Percentiles rank a stretch among this genome's conserved stretches.
These are phyloP conservation scores for Spatholobus suberectus DNA, from an alignment of 306 rosid genomes.

Conservation along the genomic window DNA sequence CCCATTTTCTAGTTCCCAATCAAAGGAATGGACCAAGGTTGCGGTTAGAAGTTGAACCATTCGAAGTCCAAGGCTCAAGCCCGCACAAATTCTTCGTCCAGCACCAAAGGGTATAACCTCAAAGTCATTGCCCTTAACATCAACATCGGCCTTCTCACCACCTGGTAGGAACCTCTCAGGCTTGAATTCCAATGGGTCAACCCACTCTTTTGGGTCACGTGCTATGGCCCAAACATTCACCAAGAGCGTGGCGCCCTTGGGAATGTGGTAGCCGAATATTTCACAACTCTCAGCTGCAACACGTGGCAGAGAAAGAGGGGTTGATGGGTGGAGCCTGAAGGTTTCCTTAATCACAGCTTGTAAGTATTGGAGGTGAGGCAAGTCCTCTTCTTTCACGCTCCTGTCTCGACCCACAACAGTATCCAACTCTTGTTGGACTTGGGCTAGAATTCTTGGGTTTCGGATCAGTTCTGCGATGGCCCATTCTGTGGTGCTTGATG, in stretches of 20 bases:
- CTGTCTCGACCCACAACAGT: conserved; percentile 64
- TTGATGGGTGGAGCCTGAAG: conserved; percentile 86
- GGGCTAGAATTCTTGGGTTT: conserved; percentile 57
- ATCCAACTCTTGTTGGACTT: conserved; percentile 72
- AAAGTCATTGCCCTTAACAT: conserved; percentile 71
- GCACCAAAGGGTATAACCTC: conserved; percentile 91
- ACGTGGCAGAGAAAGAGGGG: conserved; percentile 86
- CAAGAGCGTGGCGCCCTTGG: conserved; percentile 74
- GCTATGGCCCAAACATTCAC: conserved; percentile 88
- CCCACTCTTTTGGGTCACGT: conserved; percentile 78
- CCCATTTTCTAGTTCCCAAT: conserved; percentile 65
- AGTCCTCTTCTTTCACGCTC: conserved; percentile 57
- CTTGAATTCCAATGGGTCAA: conserved; percentile 58
- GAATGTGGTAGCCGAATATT: conserved; percentile 68
- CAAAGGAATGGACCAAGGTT: conserved; percentile 64
- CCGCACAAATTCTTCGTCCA: conserved; percentile 84
- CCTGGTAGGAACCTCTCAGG: conserved; percentile 78
- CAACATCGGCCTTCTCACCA: conserved; percentile 68
- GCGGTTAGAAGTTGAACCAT: conserved; percentile 76
- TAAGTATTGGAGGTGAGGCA: conserved; percentile 62
- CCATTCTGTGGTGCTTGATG: conserved; percentile 89
- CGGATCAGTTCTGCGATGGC: conserved; percentile 68
- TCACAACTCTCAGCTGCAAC: conserved; percentile 63
- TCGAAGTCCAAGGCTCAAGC: conserved; percentile 72
- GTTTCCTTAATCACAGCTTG: conserved; percentile 85